Base-by-base conservation (phyloP, 257 asterid genomes). In the Fraxinus excelsior region DNA sequence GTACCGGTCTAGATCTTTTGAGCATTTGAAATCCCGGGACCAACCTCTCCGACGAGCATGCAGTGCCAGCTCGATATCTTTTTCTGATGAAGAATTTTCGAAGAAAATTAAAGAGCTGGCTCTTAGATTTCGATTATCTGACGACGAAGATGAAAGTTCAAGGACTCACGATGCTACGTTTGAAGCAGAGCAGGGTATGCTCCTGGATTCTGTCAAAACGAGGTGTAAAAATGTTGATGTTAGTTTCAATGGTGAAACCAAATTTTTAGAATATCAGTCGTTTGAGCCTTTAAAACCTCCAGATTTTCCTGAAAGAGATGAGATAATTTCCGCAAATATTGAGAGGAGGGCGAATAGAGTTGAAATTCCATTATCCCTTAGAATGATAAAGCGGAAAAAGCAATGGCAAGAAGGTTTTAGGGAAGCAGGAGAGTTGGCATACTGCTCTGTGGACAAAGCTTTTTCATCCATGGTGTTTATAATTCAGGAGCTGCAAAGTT, bases 381-480 rank as follows among this genome's bases (percentile, higher is more conserved):
- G 96, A 75, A 85, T 91, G 14, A 93, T 93, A 67, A 87, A 86
- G 88, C 83, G 88, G 68, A 96, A 92, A 80, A 96, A 83, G 35
- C 96, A 93, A 79, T 93, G 97, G 96, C 88, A 86, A 37, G 82
- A 82, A 49, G 98, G 97, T 51, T 23, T 93, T 19, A 78, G 49
- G 49, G 94, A 80, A 25, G 95, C 81, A 21, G 92, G 96, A 34
- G 97, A 88, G 75, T 85, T 91, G 1, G 97, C 97, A 0, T 88
- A 74, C 76, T 89, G 97, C 78, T 95, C 99, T 2, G 84, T 96
- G 60, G 89, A 96, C 77, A 93, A 82, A 75, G 98, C 99, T 0
- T 96, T 96, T 80, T 93, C 98, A 0, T 93, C 96, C 0, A 91
- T 96, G 98, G 99, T 96, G 84, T 96, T 96, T 74, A 96, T 96